Percentiles rank a stretch among this genome's conserved stretches.
Conservation (phyloP, 805 yeast species). For the Blastobotrys chiropterorum region DNA sequence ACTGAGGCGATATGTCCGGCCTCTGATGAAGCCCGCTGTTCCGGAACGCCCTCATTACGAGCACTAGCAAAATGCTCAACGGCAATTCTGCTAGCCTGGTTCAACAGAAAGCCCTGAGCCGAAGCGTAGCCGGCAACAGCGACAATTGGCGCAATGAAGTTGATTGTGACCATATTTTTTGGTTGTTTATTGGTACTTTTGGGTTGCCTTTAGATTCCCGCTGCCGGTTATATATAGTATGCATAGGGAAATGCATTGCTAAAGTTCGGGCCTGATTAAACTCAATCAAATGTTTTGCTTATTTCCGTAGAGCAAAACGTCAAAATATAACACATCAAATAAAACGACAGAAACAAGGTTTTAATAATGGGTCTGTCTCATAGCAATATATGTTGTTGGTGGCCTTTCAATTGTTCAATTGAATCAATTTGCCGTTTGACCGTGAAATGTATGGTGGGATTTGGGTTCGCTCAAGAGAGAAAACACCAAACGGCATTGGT, state of each 20-base stretch:
- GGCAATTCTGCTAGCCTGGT: constrained; percentile 2
- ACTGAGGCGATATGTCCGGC: neutral
- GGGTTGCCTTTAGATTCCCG: neutral
- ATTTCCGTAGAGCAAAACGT: neutral
- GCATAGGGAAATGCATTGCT: too few relatives aligned
- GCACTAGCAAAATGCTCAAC: constrained; percentile 1
- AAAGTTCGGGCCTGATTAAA: neutral
- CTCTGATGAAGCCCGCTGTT: neutral
- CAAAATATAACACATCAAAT: neutral
- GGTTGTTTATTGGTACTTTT: neutral
- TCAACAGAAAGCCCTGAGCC: neutral
- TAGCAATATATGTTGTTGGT: too few relatives aligned
- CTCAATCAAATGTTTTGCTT: neutral
- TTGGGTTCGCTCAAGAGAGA: too few relatives aligned
- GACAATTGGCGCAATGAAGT: neutral
- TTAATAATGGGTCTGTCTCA: too few relatives aligned
- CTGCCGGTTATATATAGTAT: neutral
- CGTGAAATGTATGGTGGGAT: too few relatives aligned
- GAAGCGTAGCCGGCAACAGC: neutral
- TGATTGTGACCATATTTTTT: neutral
- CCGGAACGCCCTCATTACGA: constrained; percentile 1
- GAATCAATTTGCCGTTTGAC: too few relatives aligned
- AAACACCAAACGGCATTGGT: too few relatives aligned
- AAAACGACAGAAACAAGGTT: neutral
- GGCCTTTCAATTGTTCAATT: too few relatives aligned